Evolutionary conservation across 2,329 filamentous ascomycete species (phyloP), one percentile per base, ranked within the genome.

Genomic region (Exserohilum turcica): DNA sequence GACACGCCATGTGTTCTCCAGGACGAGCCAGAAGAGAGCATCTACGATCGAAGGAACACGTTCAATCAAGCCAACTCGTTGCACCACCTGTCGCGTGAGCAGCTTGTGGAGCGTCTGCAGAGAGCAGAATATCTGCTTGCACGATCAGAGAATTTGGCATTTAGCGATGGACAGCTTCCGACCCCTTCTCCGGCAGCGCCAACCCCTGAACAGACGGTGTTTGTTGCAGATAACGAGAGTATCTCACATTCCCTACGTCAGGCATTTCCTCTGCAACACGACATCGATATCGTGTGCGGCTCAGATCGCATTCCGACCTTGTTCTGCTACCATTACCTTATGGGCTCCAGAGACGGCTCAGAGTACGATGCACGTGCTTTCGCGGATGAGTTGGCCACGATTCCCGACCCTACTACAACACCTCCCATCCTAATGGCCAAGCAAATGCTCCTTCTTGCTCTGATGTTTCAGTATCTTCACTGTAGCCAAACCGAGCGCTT

Each of bases 371-470:
- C 49, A 2, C 42, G 42, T 16, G 18, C 37, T 9, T 38, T 57
- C 16, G 43, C 42, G 18, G 46, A 59, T 18, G 42, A 43, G 21
- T 19, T 59, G 19, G 56, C 52, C 5, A 44, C 28, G 3, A 44
- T 51, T 6, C 56, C 59, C 12, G 45, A 57, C n/a, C 9, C 31
- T 15, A 43, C 33, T 45, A 40, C 33, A 38, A 59, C 40, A 29
- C 71, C 70, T 32, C 71, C 70, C 1, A 59, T 74, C 9, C 39
- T 72, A 10, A 49, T 75, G n/a, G 70, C 72, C 15, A 70, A 59
- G 38, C 48, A 60, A 18, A 73, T 76, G 70, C 61, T 76, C 13
- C 54, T 66, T 2, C 58, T 74, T 27, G 70, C 69, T 21, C 65
- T 64, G 7, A 56, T 63, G 15, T 48, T 75, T 3, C 69, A 71